Evolutionary conservation across 257 asterid species (phyloP).

Genomic region (Ballota nigra): DNA sequence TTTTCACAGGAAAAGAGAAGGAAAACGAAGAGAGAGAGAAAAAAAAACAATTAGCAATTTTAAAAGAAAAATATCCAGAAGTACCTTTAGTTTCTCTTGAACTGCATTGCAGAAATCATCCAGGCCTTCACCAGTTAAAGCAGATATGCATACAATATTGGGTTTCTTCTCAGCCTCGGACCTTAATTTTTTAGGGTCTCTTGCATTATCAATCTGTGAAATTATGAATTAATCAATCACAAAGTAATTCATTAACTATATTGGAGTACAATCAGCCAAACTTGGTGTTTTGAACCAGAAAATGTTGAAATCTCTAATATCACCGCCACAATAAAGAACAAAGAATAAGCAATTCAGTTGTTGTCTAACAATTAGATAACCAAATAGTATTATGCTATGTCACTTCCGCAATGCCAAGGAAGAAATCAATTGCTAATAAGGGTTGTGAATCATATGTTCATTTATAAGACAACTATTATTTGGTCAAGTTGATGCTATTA

Average conservation of each 20-base stretch:
- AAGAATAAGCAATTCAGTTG: slow-evolving; percentile 1
- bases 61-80: slow-evolving; percentile 4
- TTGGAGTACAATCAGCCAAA: neutral
- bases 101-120: slow-evolving; percentile 86
- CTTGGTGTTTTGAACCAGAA: slow-evolving; percentile 10
- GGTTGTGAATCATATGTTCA: neutral
- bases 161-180: slow-evolving; percentile 55
- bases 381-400: neutral
- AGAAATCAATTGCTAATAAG: slow-evolving; percentile 8
- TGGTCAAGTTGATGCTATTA: neutral
- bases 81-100: slow-evolving; percentile 84
- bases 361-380: neutral
- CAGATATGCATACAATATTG: slow-evolving; percentile 83
- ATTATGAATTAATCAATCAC: slow-evolving; percentile 22
- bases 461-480: neutral
- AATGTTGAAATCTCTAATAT: neutral
- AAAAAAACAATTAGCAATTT: neutral
- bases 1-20: neutral
- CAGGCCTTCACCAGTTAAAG: slow-evolving; percentile 91
- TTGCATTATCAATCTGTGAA: slow-evolving; percentile 79
- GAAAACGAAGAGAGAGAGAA: neutral
- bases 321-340: neutral
- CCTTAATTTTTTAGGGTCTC: slow-evolving; percentile 57
- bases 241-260: neutral
- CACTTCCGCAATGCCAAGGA: neutral